Percentiles rank a stretch among this genome's conserved stretches.
These are phyloP conservation scores for Digitaria exilis DNA, from an alignment of 202 grass and related monocot genomes.

Conservation along the genomic window DNA sequence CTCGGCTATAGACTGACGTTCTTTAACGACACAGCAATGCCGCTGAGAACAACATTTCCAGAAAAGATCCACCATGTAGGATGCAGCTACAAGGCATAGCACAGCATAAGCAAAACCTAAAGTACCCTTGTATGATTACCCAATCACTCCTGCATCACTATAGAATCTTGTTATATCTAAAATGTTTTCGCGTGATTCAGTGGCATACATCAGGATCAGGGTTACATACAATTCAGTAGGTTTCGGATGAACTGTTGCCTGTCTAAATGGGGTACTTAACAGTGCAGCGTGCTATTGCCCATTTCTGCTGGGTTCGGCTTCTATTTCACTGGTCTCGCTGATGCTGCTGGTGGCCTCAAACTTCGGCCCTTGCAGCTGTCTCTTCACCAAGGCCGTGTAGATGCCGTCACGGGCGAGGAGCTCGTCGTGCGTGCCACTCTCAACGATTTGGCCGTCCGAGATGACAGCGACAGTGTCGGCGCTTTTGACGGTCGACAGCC, in stretches of 20 bases:
- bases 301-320: slow-evolving; percentile 31
- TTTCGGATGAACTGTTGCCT: background rate
- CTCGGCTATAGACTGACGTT: too few species aligned
- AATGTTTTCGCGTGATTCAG: slow-evolving; percentile 21
- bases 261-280: background rate
- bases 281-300: background rate
- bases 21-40: too few species aligned
- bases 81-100: background rate
- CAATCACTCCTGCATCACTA: background rate
- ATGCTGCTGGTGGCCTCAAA: slow-evolving; percentile 50
- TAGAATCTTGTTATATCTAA: background rate
- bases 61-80: background rate
- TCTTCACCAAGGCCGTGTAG: slow-evolving; percentile 95
- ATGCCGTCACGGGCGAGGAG: slow-evolving; percentile 80
- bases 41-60: too few species aligned
- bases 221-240: slow-evolving; percentile 1
- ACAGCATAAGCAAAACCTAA: background rate
- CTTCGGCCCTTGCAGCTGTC: slow-evolving; percentile 84
- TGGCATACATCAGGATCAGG: slow-evolving; percentile 31
- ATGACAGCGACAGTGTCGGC: slow-evolving; percentile 84
- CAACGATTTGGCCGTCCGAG: slow-evolving; percentile 82
- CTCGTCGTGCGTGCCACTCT: slow-evolving; percentile 79
- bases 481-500: slow-evolving; percentile 91
- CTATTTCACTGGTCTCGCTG: slow-evolving; percentile 19
- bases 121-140: too few species aligned